phyloP scores from a whole-genome alignment of 352 stramenopile species.

The Phytopythium aichiense region DNA sequence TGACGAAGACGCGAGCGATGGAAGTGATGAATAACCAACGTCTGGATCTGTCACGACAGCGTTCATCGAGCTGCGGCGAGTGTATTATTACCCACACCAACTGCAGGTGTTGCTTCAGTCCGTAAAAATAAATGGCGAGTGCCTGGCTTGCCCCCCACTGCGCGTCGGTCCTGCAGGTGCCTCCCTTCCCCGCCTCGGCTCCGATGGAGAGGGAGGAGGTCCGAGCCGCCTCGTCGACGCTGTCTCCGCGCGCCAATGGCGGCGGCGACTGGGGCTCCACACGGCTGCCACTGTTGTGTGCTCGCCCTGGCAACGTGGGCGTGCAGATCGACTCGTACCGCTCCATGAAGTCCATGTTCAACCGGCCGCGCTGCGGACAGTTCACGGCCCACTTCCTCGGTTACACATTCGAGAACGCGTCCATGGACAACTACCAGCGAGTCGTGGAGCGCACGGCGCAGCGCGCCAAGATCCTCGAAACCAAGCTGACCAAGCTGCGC shows the following conservation, averaged over 20 bases:
- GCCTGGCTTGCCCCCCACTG: background rate
- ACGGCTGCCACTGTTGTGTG: conserved; percentile 48
- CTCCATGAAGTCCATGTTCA: conserved; percentile 41
- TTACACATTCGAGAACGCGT: conserved; percentile 58
- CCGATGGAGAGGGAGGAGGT: conserved; percentile 21
- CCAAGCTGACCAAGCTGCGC: conserved; percentile 47
- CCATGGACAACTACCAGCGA: conserved; percentile 66
- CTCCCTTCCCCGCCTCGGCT: background rate
- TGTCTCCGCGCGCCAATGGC: background rate
- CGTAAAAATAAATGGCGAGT: conserved; percentile 2
- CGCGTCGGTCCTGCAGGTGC: no score
- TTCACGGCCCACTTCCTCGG: conserved; percentile 74
- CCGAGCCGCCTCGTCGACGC: conserved; percentile 9
- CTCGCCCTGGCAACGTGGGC: conserved; percentile 66
- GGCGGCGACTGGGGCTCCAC: conserved; percentile 10
- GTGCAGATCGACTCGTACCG: conserved; percentile 76
- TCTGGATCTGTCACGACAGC: background rate
- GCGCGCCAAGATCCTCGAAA: conserved; percentile 32
- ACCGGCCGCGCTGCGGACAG: conserved; percentile 46
- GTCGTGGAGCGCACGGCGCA: conserved; percentile 53
- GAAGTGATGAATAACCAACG: conserved; percentile 25
- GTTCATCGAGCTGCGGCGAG: background rate
- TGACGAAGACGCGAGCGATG: conserved; percentile 18
- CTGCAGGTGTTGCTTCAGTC: background rate
- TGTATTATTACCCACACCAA: conserved; percentile 28